A percentile compares a stretch with the other conserved stretches of the same genome.
These are phyloP conservation scores for Porpolomopsis calyptriformis DNA, from an alignment of 768 basidiomycete genomes.

Conservation along the genomic window DNA sequence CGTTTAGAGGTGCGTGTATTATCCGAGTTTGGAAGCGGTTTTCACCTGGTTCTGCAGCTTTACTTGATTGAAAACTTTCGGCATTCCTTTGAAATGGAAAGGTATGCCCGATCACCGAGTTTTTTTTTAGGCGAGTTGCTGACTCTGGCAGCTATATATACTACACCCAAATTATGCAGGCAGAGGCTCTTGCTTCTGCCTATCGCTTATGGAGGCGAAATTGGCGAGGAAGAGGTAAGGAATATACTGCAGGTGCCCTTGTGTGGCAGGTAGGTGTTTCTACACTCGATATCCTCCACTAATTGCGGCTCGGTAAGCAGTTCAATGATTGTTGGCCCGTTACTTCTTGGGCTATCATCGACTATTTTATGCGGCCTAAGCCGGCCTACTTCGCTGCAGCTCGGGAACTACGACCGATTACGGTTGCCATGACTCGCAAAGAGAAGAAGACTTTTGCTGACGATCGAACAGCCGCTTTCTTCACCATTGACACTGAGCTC, in stretches of 20 bases:
- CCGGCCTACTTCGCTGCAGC: constrained; percentile 82
- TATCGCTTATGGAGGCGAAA: constrained; percentile 87
- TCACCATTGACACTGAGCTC: constrained; percentile 55
- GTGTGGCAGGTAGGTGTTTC: constrained; percentile 77
- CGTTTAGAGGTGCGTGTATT: constrained; percentile 51
- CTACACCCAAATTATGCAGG: constrained; percentile 94
- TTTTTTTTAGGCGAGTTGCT: constrained; percentile 3
- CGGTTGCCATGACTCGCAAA: constrained; percentile 79
- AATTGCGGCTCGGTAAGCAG: constrained; percentile 23
- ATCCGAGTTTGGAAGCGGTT: background rate
- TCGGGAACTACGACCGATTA: constrained; percentile 70
- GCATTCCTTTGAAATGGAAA: constrained; percentile 79
- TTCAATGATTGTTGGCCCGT: constrained; percentile 91
- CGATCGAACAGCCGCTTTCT: constrained; percentile 53
- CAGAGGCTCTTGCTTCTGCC: constrained; percentile 79
- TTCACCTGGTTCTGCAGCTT: constrained; percentile 27
- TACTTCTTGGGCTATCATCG: constrained; percentile 88
- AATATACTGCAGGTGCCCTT: constrained; percentile 83
- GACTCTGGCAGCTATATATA: constrained; percentile 62
- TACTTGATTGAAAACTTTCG: constrained; percentile 94
- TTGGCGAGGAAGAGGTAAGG: constrained; percentile 78
- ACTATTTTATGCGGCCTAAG: constrained; percentile 91
- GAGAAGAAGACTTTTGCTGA: constrained; percentile 49
- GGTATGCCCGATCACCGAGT: constrained; percentile 26
- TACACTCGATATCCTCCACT: background rate